Evolutionary conservation across 768 basidiomycete species (phyloP).

Genomic region (Baorangia bicolor): DNA sequence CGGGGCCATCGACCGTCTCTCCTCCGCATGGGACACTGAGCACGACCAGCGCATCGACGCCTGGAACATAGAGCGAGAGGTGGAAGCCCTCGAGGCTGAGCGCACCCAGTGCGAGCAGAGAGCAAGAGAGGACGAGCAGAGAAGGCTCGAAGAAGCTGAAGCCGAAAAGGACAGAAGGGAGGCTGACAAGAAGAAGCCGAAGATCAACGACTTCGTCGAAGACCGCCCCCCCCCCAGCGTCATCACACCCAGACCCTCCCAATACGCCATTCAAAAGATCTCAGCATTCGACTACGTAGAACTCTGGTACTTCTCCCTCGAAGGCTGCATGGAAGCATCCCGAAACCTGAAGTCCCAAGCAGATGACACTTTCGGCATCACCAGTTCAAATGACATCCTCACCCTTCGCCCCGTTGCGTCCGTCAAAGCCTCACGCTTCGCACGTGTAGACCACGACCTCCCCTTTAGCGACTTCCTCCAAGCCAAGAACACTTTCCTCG

Average conservation of each 20-base stretch:
- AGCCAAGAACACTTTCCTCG: conserved; percentile 9
- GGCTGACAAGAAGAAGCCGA: neutral
- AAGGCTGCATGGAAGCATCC: neutral
- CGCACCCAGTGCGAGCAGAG: neutral
- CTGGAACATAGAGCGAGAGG: neutral
- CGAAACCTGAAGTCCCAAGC: neutral
- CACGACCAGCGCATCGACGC: rapidly evolving
- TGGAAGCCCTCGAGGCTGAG: neutral
- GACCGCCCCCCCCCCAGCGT: neutral
- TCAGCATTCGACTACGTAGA: neutral
- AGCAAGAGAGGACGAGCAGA: neutral
- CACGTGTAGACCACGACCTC: conserved; percentile 15
- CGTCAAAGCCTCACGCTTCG: conserved; percentile 19
- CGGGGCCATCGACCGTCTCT: neutral
- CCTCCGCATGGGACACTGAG: neutral
- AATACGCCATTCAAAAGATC: conserved; percentile 10
- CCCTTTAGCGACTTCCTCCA: conserved; percentile 17
- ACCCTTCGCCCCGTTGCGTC: conserved; percentile 13
- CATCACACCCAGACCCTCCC: neutral
- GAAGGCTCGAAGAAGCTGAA: neutral
- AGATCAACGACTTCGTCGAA: neutral
- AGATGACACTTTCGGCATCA: conserved; percentile 12
- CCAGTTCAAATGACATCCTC: conserved; percentile 3
- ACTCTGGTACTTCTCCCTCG: conserved; percentile 12
- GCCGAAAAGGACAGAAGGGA: neutral